Base-by-base conservation (phyloP, 2,329 filamentous ascomycete species). In the Coniochaeta ligniaria region DNA sequence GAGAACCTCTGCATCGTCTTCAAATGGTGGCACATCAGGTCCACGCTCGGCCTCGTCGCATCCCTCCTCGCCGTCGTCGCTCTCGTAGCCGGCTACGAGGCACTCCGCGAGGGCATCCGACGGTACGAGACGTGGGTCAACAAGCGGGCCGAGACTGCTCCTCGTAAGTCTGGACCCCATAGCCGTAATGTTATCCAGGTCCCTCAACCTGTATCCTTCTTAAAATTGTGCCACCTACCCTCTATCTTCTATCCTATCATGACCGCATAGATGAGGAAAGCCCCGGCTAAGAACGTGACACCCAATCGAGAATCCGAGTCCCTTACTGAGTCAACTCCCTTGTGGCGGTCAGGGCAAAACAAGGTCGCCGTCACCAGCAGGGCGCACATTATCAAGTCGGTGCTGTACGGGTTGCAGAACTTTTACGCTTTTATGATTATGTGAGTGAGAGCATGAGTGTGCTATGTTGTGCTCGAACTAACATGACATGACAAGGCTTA, bases 361-460 rank as follows among this genome's bases (percentile, higher is more conserved):
- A 83, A 84, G 73, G 78, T 31, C 47, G 78, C 80, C 64, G 79
- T 84, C 64, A 83, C 85, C 73, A 84, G 86, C 75, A 85, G 83
- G 70, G 88, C 86, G 58, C 92, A 91, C 74, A 72, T 96, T 63
- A 78, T 91, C 74, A 94, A 96, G 80, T 90, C 91, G 31, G 75
- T 83, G 35, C 78, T 99, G 60, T 99, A 99, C 78, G 94, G 88
- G 22, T 75, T 95, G 58, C 95, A 99, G 80, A 96, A 95, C 67
- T 98, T 98, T 75, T 99, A 99, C 75, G 96, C 93, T 55, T 98
- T 99, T 71, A 98, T 99, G 83, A 93, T 99, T 73, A 99, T 99
- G 95, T 97, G 74, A 87, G 94, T 87, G 8, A 22, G 12, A 4
- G 22, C 2, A 20, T 9, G 55, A 50, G 14, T 54, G n/a, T n/a